phyloP scores from a whole-genome alignment of 768 basidiomycete species.

The Boletus rubescentipes region DNA sequence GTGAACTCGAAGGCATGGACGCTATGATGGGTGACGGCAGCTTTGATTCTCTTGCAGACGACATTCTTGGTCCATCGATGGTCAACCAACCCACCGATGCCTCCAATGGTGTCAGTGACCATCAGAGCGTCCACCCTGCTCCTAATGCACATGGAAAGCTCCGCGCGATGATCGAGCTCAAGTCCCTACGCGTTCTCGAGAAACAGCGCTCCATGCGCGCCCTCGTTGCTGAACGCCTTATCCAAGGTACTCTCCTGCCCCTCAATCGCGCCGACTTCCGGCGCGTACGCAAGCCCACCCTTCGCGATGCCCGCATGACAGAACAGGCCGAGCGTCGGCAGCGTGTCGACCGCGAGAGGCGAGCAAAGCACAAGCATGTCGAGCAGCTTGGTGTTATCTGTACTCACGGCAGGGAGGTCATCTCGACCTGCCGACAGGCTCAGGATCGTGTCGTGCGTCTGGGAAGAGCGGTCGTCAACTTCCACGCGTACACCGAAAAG shows the following conservation, averaged over 20 bases:
- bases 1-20: slow-evolving; percentile 78
- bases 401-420: slow-evolving; percentile 74
- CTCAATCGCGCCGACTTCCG: slow-evolving; percentile 92
- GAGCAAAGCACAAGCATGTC: slow-evolving; percentile 95
- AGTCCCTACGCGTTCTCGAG: slow-evolving; percentile 81
- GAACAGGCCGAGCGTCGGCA: slow-evolving; percentile 91
- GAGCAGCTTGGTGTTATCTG: slow-evolving; percentile 90
- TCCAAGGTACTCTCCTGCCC: slow-evolving; percentile 85
- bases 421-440: slow-evolving; percentile 64
- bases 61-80: slow-evolving; percentile 19
- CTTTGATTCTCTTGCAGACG: slow-evolving; percentile 52
- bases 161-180: slow-evolving; percentile 90
- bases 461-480: slow-evolving; percentile 74
- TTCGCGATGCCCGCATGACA: slow-evolving; percentile 86
- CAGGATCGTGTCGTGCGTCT: slow-evolving; percentile 60
- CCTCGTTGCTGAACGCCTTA: slow-evolving; percentile 80
- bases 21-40: slow-evolving; percentile 78
- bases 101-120: slow-evolving; percentile 36
- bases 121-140: slow-evolving; percentile 44
- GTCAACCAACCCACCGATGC: slow-evolving; percentile 19
- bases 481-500: slow-evolving; percentile 91
- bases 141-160: slow-evolving; percentile 78
- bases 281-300: slow-evolving; percentile 76
- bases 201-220: slow-evolving; percentile 90
- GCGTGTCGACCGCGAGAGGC: slow-evolving; percentile 85